A percentile compares a stretch with the other conserved stretches of the same genome.
These are phyloP conservation scores for Thyridium curvatum DNA, from an alignment of 2,329 filamentous ascomycete species.

Conservation along the genomic window DNA sequence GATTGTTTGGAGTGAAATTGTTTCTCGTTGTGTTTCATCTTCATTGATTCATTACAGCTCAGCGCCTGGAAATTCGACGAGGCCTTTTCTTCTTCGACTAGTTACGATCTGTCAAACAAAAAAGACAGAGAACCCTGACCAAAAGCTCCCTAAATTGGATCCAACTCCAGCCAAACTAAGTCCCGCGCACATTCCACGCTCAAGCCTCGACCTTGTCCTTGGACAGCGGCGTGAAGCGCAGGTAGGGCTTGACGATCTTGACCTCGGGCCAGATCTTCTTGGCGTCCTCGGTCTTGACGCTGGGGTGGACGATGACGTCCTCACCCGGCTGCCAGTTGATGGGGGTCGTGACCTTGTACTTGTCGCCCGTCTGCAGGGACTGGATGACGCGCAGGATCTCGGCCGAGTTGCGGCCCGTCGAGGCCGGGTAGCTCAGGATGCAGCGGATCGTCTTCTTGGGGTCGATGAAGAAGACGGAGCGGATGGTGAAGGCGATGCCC, in stretches of 20 bases:
- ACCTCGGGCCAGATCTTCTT: slow-evolving; percentile 80
- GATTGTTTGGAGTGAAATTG: too few species aligned
- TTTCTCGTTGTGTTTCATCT: too few species aligned
- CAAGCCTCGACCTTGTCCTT: slow-evolving; percentile 41
- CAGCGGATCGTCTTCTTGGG: slow-evolving; percentile 88
- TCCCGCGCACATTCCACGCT: neutral
- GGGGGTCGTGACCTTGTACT: slow-evolving; percentile 80
- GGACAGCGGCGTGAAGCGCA: slow-evolving; percentile 64
- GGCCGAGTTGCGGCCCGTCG: slow-evolving; percentile 75
- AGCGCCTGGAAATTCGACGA: too few species aligned
- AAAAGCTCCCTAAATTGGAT: too few species aligned
- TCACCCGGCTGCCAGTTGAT: slow-evolving; percentile 88
- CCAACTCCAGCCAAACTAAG: too few species aligned
- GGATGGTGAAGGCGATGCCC: slow-evolving; percentile 88
- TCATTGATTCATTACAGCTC: too few species aligned
- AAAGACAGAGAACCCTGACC: too few species aligned
- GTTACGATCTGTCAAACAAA: too few species aligned
- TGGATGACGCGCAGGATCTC: slow-evolving; percentile 76
- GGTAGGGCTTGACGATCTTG: slow-evolving; percentile 63
- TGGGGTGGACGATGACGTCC: slow-evolving; percentile 86
- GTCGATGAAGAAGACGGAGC: slow-evolving; percentile 92
- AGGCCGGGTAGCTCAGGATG: slow-evolving; percentile 88
- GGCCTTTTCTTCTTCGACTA: too few species aligned
- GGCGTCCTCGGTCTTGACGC: slow-evolving; percentile 77
- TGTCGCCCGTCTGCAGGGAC: slow-evolving; percentile 77